Evolutionary conservation across 179 eudicot species (phyloP), one percentile per base, ranked within the genome.

Genomic region (Silene coronaria): DNA sequence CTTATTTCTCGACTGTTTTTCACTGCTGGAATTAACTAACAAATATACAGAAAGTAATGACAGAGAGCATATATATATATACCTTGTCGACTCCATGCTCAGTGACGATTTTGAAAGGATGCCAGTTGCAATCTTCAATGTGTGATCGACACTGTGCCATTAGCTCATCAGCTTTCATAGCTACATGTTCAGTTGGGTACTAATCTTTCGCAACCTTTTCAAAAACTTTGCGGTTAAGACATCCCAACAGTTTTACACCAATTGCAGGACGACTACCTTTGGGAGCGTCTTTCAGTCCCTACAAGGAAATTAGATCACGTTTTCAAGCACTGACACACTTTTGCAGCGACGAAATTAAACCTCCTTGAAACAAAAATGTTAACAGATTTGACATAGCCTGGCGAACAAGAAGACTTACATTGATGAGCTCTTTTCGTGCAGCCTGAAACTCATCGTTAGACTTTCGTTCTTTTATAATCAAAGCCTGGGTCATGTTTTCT

Each of bases 71-170:
- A n/a, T 32, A 74, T 32, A 74, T 64, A 27, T 70, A 67, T 79
- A 87, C 92, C 92, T 83, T 82, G 13, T 8, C 5, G 22, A 72
- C 67, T 55, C 79, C 85, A 45, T 64, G 65, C 76, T 36, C 83
- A 21, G 38, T 13, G 62, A 82, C 76, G 58, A 69, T 61, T 78
- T 84, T 91, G 76, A 86, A 90, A 66, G 97, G 97, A 66, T 82
- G 85, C 94, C 95, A 91, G 46, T 73, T 79, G 27, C 88, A 77
- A 83, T 90, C 90, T 77, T 85, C 84, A 19, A 91, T 71, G 65
- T 80, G 68, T 5, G 70, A 64, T 27, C 78, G 80, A 84, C 92
- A 90, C 24, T 80, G 27, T 4, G 85, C 80, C 26, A 80, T 67
- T 16, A 85, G 42, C 76, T 88, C 87, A 7, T 55, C 24, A 16